Percentiles rank a stretch among this genome's conserved stretches.
Evolutionary conservation across 2,329 filamentous ascomycete genomes (phyloP).

Genomic region (Sporothrix mexicana): DNA sequence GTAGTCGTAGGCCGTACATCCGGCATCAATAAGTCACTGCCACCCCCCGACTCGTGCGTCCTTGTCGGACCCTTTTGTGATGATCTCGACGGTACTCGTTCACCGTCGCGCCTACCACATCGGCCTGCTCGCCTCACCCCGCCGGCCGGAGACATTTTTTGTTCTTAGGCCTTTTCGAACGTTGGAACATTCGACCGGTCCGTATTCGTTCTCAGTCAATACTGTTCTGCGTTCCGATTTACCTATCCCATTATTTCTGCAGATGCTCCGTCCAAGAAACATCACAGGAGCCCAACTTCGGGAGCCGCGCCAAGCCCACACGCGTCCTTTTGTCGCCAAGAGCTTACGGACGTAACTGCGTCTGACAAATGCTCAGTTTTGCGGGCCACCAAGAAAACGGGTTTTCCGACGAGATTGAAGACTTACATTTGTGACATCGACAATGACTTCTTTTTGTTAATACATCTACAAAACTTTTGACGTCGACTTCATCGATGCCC

Average conservation of each 20-base stretch:
- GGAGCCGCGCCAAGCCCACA: background rate
- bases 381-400: background rate
- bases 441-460: background rate
- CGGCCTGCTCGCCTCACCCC: background rate
- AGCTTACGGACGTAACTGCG: background rate
- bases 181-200: background rate
- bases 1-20: background rate
- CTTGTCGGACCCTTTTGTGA: background rate
- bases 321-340: conserved; percentile 15
- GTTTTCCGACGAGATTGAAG: background rate
- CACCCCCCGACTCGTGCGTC: background rate
- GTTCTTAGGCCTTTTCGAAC: conserved; percentile 2
- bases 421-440: background rate
- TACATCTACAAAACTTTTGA: too few species aligned
- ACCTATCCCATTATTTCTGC: too few species aligned
- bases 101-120: background rate
- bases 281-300: background rate
- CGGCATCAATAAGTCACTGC: background rate
- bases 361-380: background rate
- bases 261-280: too few species aligned
- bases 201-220: background rate
- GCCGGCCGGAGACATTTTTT: background rate
- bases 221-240: background rate
- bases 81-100: background rate
- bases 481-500: background rate